phyloP scores from a whole-genome alignment of 768 basidiomycete species.

The Cyathus striatus region DNA sequence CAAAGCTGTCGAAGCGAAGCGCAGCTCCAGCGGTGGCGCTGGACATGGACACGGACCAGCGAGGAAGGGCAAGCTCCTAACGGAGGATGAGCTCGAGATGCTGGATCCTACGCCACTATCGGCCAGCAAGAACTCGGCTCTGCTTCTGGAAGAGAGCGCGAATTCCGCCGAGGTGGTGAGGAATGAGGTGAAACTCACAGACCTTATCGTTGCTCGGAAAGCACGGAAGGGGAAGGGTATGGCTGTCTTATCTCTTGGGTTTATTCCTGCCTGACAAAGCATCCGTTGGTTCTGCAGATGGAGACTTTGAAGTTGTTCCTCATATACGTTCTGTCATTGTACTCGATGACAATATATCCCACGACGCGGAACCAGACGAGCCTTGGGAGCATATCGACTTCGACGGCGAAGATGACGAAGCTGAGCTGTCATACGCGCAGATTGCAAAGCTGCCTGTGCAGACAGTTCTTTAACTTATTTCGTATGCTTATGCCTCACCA shows the following conservation, averaged over 20 bases:
- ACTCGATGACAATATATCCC: constrained; percentile 41
- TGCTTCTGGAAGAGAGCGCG: not conserved
- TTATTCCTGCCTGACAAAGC: constrained; percentile 4
- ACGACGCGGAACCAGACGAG: constrained; percentile 43
- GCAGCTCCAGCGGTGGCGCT: not conserved
- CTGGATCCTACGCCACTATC: not conserved
- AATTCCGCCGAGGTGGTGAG: constrained; percentile 4
- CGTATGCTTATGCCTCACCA: too few relatives aligned
- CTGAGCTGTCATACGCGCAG: constrained; percentile 1
- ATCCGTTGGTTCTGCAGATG: constrained; percentile 20
- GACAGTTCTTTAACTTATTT: too few relatives aligned
- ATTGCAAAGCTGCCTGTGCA: constrained; percentile 3
- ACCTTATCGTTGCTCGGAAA: constrained; percentile 25
- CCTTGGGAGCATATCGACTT: constrained; percentile 53
- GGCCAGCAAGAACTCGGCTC: not conserved
- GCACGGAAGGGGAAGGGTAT: constrained; percentile 37
- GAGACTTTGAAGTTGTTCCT: constrained; percentile 56
- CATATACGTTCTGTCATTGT: constrained; percentile 50
- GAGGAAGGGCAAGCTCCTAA: constrained; percentile 11
- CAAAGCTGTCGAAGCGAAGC: constrained; percentile 4
- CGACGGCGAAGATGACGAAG: constrained; percentile 23
- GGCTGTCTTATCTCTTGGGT: constrained; percentile 13
- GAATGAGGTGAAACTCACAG: constrained; percentile 26
- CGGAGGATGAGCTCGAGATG: not conserved
- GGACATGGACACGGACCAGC: constrained; percentile 1